Conservation (phyloP, 73 alveolate genomes). For the Paramecium sonneborni region DNA sequence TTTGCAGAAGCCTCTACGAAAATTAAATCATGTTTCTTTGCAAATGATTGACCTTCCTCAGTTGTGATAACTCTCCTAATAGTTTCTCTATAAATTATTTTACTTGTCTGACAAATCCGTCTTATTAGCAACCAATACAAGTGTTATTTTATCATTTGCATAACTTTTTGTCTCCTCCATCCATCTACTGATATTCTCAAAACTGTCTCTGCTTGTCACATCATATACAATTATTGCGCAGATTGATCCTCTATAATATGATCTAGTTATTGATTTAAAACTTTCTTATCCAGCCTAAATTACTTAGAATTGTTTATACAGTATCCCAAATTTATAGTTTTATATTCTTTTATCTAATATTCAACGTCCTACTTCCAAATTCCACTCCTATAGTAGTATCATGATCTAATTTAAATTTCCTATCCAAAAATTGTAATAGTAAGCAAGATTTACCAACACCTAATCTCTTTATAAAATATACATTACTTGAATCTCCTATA, state of each 20-base stretch:
- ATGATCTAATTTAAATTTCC: slow-evolving; percentile 70
- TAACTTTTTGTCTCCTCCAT: slow-evolving; percentile 73
- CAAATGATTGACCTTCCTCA: slow-evolving; percentile 84
- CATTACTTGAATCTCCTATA: slow-evolving; percentile 65
- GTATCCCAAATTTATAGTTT: slow-evolving; percentile 69
- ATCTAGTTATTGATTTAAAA: slow-evolving; percentile 72
- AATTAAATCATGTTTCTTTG: slow-evolving; percentile 73
- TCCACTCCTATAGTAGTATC: slow-evolving; percentile 80
- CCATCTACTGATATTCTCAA: slow-evolving; percentile 69
- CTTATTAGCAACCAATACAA: slow-evolving; percentile 81
- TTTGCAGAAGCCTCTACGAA: slow-evolving; percentile 86
- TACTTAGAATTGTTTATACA: not conserved
- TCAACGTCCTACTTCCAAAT: slow-evolving; percentile 70
- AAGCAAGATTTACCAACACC: slow-evolving; percentile 76
- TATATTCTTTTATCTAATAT: slow-evolving; percentile 67
- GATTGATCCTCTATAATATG: slow-evolving; percentile 73
- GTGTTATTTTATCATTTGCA: slow-evolving; percentile 74
- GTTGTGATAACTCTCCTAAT: slow-evolving; percentile 75
- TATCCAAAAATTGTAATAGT: slow-evolving; percentile 70
- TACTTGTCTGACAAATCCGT: slow-evolving; percentile 76
- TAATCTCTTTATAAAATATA: not conserved
- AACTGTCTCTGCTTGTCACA: slow-evolving; percentile 76
- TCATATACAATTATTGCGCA: slow-evolving; percentile 77
- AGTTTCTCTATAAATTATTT: not conserved
- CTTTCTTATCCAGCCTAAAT: slow-evolving; percentile 78